phyloP scores from a whole-genome alignment of 768 basidiomycete species.

The Psilocybe cyanescens region DNA sequence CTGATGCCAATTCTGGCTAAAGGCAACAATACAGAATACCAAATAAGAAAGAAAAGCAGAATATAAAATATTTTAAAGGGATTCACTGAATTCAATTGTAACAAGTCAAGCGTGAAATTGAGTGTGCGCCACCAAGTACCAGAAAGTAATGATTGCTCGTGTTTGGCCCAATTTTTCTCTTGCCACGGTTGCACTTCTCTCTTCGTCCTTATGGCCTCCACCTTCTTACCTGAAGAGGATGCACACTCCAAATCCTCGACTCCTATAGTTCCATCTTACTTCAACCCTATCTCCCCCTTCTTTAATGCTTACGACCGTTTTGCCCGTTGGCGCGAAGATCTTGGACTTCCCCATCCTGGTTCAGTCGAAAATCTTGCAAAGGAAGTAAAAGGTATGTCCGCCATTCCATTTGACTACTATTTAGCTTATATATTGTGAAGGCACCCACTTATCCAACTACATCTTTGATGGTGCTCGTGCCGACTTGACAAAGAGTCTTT shows the following conservation, averaged over 20 bases:
- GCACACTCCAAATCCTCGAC: slow-evolving; percentile 38
- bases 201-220: slow-evolving; percentile 46
- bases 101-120: background rate
- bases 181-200: slow-evolving; percentile 33
- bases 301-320: slow-evolving; percentile 73
- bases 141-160: slow-evolving; percentile 30
- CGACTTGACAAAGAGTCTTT: slow-evolving; percentile 92
- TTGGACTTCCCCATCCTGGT: slow-evolving; percentile 90
- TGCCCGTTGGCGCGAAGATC: slow-evolving; percentile 77
- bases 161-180: slow-evolving; percentile 43
- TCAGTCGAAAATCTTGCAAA: slow-evolving; percentile 91
- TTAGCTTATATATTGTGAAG: slow-evolving; percentile 41
- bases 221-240: slow-evolving; percentile 45
- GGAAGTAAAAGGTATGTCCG: slow-evolving; percentile 90
- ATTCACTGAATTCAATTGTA: background rate
- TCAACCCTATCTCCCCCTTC: slow-evolving; percentile 59
- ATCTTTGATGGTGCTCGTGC: slow-evolving; percentile 98
- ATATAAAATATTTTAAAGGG: background rate
- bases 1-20: background rate
- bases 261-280: slow-evolving; percentile 39
- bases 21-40: background rate
- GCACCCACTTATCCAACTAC: slow-evolving; percentile 90
- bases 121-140: background rate
- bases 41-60: background rate
- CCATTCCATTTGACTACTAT: slow-evolving; percentile 10